Evolutionary conservation across 2,329 filamentous ascomycete species (phyloP).

Genomic region (Endocalyx cinctus): DNA sequence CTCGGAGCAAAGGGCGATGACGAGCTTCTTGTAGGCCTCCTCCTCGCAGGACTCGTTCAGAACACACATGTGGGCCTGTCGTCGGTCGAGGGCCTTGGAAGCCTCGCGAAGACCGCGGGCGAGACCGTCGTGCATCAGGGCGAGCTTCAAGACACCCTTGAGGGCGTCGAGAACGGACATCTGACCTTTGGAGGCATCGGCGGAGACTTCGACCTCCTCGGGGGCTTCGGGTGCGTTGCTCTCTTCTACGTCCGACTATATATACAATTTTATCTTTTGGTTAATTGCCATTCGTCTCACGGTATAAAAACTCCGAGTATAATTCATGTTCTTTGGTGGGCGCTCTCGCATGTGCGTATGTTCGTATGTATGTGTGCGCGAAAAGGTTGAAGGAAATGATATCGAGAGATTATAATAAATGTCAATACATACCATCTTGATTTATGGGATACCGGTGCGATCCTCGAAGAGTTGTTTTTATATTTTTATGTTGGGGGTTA

Average conservation of each 20-base stretch:
- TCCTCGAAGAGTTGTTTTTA: conserved; percentile 62
- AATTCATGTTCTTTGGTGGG: no score
- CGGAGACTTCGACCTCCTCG: conserved; percentile 93
- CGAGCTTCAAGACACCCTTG: conserved; percentile 97
- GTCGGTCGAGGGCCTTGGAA: conserved; percentile 96
- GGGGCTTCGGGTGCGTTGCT: conserved; percentile 77
- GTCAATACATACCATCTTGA: conserved; percentile 55
- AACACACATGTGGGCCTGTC: conserved; percentile 99
- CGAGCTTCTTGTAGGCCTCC: conserved; percentile 99
- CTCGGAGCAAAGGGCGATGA: conserved; percentile 97
- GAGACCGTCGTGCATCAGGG: conserved; percentile 99
- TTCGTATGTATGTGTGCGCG: not conserved
- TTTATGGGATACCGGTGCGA: conserved; percentile 55
- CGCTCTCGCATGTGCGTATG: no score
- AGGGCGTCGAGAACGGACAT: conserved; percentile 98
- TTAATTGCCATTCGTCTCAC: no score
- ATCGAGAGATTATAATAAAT: no score
- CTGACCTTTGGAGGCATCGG: conserved; percentile 83
- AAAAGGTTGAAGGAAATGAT: conserved; percentile 2
- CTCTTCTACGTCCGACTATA: conserved; percentile 99
- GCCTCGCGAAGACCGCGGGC: conserved; percentile 97
- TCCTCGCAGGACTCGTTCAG: conserved; percentile 99
- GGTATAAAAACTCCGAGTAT: no score
- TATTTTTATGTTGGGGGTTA: conserved; percentile 20
- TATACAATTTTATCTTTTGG: conserved; percentile 13